phyloP scores from a whole-genome alignment of 1,284 basidiomycete species.

The Phenoliferia sp. region DNA sequence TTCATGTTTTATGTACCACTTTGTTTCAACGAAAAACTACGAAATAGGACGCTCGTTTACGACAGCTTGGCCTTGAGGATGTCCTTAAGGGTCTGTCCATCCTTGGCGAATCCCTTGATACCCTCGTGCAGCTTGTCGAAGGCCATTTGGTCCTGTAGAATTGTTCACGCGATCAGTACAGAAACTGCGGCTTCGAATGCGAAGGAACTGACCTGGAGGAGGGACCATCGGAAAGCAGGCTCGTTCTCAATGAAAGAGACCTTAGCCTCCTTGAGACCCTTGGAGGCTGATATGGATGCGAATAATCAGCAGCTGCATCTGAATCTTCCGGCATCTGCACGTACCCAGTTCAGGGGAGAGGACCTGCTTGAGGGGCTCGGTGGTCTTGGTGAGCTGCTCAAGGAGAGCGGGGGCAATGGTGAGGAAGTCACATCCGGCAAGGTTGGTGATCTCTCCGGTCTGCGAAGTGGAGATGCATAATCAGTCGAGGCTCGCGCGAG shows the following conservation, averaged over 20 bases:
- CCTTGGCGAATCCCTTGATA: slow-evolving; percentile 74
- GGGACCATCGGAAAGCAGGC: slow-evolving; percentile 88
- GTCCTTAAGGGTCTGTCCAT: slow-evolving; percentile 82
- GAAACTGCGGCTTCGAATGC: not conserved
- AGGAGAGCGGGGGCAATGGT: slow-evolving; percentile 89
- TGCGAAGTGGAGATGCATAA: slow-evolving; percentile 43
- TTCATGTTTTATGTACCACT: not conserved
- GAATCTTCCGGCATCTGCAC: slow-evolving; percentile 35
- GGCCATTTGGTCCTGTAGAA: slow-evolving; percentile 73
- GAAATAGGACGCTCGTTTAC: slow-evolving; percentile 8
- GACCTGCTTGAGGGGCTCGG: slow-evolving; percentile 72
- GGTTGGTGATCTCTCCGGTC: slow-evolving; percentile 86
- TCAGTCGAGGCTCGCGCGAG: too few relatives aligned
- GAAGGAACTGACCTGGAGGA: slow-evolving; percentile 54
- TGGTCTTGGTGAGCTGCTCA: slow-evolving; percentile 83
- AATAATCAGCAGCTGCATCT: too few relatives aligned
- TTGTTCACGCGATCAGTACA: not conserved
- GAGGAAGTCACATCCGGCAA: slow-evolving; percentile 94
- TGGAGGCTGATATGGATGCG: not conserved
- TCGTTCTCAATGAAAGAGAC: slow-evolving; percentile 87
- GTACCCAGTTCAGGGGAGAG: slow-evolving; percentile 65
- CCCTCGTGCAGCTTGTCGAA: slow-evolving; percentile 94
- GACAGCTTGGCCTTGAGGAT: slow-evolving; percentile 74
- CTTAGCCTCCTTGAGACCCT: slow-evolving; percentile 55
- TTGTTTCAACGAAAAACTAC: not conserved